phyloP scores from a whole-genome alignment of 129 eudicot species.

The Silybum marianum region DNA sequence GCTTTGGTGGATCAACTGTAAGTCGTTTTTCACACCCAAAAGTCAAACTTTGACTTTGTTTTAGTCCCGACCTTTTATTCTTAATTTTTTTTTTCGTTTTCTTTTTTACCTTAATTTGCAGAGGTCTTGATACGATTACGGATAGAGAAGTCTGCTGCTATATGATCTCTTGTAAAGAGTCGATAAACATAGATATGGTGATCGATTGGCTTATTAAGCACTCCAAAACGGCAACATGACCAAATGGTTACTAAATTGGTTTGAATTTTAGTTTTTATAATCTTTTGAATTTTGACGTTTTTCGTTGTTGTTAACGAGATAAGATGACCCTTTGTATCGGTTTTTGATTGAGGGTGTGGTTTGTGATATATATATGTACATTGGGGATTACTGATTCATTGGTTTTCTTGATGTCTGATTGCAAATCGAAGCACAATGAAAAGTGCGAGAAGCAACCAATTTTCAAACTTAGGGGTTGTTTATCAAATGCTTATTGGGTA shows the following conservation, averaged over 20 bases:
- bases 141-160: conserved; percentile 93
- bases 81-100: not conserved
- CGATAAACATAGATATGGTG: conserved; percentile 76
- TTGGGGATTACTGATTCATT: not conserved
- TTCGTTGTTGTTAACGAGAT: not conserved
- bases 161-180: conserved; percentile 95
- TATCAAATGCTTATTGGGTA: not conserved
- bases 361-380: not conserved
- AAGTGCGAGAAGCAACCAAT: not conserved
- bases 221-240: conserved; percentile 62
- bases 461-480: not conserved
- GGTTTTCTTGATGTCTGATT: not conserved
- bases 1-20: conserved; percentile 85
- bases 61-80: not conserved
- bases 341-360: not conserved
- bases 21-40: conserved; percentile 25
- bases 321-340: not conserved
- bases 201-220: conserved; percentile 92
- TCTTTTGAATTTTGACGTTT: conserved; percentile 11
- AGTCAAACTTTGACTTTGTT: not conserved
- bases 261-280: not conserved
- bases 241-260: not conserved
- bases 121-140: conserved; percentile 59
- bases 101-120: conserved; percentile 18
- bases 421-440: not conserved